Evolutionary conservation across 164 flowering plant genomes (phyloP), one percentile per base, ranked within the genome.

Genomic region (Vitis rupestris): DNA sequence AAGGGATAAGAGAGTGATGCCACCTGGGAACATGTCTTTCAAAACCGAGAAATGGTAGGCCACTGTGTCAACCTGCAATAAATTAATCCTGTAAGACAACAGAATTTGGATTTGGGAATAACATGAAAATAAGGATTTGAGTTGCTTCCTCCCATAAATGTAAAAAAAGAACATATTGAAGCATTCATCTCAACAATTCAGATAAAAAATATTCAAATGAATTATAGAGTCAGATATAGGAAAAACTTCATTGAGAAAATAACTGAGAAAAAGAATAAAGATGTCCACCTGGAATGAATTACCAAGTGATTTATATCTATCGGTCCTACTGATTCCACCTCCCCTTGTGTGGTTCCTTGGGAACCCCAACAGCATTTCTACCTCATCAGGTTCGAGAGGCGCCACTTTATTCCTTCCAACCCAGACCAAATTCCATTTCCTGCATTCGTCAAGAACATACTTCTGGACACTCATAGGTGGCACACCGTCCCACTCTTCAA

Each of bases 371-470:
- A 93, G 77, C 77, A 82, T 81, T 51, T 93, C 98, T 0, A 90
- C 82, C 61, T 93, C 98, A 79, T 90, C 97, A 10, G 92, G 84
- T 75, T 93, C 99, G 11, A 95, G 86, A 5, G 97, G 97, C 9
- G 98, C 97, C 23, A 84, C 81, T 70, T 91, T 96, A 54, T 93
- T 90, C 74, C 77, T 84, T 19, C 99, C 99, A 2, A 92, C 97
- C 98, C 99, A 96, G 0, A 96, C 93, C 54, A 96, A 71, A 72
- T 96, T 96, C 99, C 98, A 96, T 49, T 88, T 96, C 3, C 83
- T 70, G 72, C 97, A 91, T 66, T 89, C 79, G n/a, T 85, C 74
- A 12, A 93, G 51, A 13, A 96, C 90, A 59, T 74, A 84, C 55
- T 86, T 87, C 63, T 89, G 91, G 56, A 89, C 81, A 13, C 23